Evolutionary conservation across 495 filamentous ascomycete species (phyloP).

Genomic region (Lasiosphaeria miniovina): DNA sequence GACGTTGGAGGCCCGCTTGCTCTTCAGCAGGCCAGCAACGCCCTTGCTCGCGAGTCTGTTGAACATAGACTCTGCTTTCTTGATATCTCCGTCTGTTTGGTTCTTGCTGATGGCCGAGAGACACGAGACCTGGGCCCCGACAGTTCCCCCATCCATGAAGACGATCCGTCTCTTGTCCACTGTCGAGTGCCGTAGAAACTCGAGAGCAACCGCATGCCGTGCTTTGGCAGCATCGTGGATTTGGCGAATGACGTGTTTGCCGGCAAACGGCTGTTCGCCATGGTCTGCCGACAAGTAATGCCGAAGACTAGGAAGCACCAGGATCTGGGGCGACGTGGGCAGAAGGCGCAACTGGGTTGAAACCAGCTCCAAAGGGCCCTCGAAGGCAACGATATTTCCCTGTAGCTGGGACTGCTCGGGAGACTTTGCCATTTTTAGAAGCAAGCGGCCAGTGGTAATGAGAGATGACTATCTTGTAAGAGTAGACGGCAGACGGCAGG

Average conservation of each 20-base stretch:
- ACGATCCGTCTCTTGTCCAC: constrained; percentile 43
- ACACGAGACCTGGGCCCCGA: constrained; percentile 43
- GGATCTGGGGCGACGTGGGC: constrained; percentile 46
- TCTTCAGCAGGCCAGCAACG: constrained; percentile 31
- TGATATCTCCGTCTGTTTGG: constrained; percentile 39
- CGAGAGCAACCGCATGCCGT: constrained; percentile 40
- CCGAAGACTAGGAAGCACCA: constrained; percentile 44
- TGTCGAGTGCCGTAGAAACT: constrained; percentile 42
- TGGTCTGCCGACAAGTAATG: constrained; percentile 31
- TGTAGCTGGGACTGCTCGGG: constrained; percentile 18
- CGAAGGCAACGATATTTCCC: constrained; percentile 51
- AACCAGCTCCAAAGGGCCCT: constrained; percentile 46
- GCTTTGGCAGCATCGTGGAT: constrained; percentile 40
- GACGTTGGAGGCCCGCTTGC: background rate
- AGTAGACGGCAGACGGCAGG: background rate
- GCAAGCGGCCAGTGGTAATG: background rate
- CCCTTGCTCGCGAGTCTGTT: constrained; percentile 43
- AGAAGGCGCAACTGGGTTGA: constrained; percentile 51
- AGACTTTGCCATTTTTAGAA: constrained; percentile 12
- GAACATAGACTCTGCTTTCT: constrained; percentile 43
- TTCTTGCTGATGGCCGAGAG: constrained; percentile 42
- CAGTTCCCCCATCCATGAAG: constrained; percentile 51
- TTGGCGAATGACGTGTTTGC: constrained; percentile 37
- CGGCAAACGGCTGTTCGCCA: constrained; percentile 27
- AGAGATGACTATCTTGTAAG: background rate